Base-by-base conservation (phyloP, 108 stramenopile genomes). In the Pseudonitzschia multistriata region DNA sequence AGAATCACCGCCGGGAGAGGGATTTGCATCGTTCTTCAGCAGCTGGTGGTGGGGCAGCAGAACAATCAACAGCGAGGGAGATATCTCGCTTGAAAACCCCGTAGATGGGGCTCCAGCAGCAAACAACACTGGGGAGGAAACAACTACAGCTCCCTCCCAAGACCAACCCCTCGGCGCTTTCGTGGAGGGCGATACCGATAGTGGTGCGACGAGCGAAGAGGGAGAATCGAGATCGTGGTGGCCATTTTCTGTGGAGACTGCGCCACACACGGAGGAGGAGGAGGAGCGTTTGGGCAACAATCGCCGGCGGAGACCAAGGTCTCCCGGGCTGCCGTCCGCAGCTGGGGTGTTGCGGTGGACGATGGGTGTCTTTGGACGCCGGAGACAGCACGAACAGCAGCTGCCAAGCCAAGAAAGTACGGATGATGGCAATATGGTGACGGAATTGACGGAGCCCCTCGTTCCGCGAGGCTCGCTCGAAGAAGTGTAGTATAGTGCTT, bases 381-480 rank as follows among this genome's bases (percentile, higher is more conserved):
- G 42, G 42, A 27, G 17, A 3, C 30, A 24, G 22, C 27, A 10
- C 8, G 11, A 47, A 24, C 34, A 24, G 28, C 15, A 45, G 17
- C 42, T 2, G 17, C 8, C 7, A 45, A 13, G 11, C 13, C 42
- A 17, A 45, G 7, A n/a, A n/a, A n/a, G n/a, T n/a, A n/a, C n/a
- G n/a, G 42, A 45, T 45, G 42, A 13, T 1, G 42, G 11, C n/a
- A 42, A 37, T 21, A 37, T 64, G 14, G 24, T 64, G 28, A 40
- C 63, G 34, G 63, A 64, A 64, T 36, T 64, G 39, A 64, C 63
- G 34, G 63, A 64, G 47, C 63, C 63, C 8, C 27, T 64, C 14
- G 27, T 64, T 17, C 0, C 50, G 25, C 50, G n/a, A n/a, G n/a
- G n/a, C n/a, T n/a, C n/a, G n/a, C n/a, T n/a, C n/a, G n/a, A n/a